phyloP scores from a whole-genome alignment of 306 rosid genomes.

The Dicorynia guianensis region DNA sequence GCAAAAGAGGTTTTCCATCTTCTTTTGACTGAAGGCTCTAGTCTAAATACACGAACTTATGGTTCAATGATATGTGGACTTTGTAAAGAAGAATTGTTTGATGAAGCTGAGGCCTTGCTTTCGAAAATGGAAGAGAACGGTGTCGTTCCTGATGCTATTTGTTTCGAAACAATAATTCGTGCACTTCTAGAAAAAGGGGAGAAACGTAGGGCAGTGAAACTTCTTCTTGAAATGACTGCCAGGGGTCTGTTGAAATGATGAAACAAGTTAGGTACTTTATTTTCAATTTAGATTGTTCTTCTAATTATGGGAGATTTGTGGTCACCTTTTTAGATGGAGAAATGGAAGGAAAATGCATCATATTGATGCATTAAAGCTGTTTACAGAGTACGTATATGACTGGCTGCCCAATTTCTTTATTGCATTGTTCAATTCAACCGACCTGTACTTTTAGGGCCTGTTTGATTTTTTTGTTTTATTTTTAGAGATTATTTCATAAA shows the following conservation, averaged over 20 bases:
- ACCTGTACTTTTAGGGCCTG: too few relatives aligned
- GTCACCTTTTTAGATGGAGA: too few relatives aligned
- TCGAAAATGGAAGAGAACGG: slow-evolving; percentile 27
- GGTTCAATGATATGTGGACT: neutral
- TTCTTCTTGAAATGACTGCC: slow-evolving; percentile 3
- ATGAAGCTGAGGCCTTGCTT: slow-evolving; percentile 5
- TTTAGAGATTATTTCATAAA: too few relatives aligned
- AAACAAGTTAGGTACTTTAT: neutral
- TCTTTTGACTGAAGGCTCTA: slow-evolving; percentile 16
- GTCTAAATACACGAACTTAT: fast-evolving
- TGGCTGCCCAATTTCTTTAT: too few relatives aligned
- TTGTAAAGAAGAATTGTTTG: neutral
- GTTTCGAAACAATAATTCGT: neutral
- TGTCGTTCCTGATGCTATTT: neutral
- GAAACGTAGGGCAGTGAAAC: neutral
- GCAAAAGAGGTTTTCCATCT: neutral
- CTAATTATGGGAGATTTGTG: too few relatives aligned
- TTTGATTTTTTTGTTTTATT: too few relatives aligned
- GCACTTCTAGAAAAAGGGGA: too few relatives aligned
- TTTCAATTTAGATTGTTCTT: neutral
- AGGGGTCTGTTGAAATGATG: neutral
- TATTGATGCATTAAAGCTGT: too few relatives aligned
- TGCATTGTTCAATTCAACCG: too few relatives aligned
- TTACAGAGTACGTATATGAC: too few relatives aligned
- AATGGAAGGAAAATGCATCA: too few relatives aligned